Base-by-base conservation (phyloP, 495 filamentous ascomycete species). In the Entonaema liquescens region DNA sequence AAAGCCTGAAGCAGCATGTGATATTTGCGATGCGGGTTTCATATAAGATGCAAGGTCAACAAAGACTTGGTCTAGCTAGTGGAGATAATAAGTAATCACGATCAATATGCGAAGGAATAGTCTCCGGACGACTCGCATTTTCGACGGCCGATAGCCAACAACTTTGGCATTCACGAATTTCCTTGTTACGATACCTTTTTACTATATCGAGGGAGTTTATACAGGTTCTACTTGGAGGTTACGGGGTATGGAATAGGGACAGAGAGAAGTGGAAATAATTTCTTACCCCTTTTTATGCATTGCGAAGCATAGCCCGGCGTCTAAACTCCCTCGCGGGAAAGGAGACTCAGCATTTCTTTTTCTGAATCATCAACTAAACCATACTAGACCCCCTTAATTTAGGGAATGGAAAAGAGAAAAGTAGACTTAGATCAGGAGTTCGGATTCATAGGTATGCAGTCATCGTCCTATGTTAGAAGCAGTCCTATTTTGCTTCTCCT, bases 1-100 rank as follows among this genome's bases (percentile, higher is more conserved):
- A 33, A 74, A 62, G 61, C 68, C 59, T 8, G 77, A 73, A 57
- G 67, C 49, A 63, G 72, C 67, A 35, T 75, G 62, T 26, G 69
- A 62, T 59, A 70, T 67, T 59, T 72, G 60, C 49, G 64, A 74
- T 23, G 71, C 68, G 25, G 72, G 74, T 25, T 77, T 77, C 44
- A 77, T 77, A 42, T 77, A 61, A 71, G 40, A 52, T 55, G 8
- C 17, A 29, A 19, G 52, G 17, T n/a, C 9, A 47, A 21, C 36
- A 11, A 9, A 54, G 28, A 35, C 36, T 56, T 5, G 29, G 12
- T 47, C 1, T 53, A 42, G 33, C 2, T 23, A 56, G 38, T 21
- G 57, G 62, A 62, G 15, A 59, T 66, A 62, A 67, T 71, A 50
- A 57, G 49, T 47, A 62, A 59, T 67, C 35, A 62, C 59, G 33